Conservation (phyloP, 208 protist species). For the Trypanosoma lewisi region DNA sequence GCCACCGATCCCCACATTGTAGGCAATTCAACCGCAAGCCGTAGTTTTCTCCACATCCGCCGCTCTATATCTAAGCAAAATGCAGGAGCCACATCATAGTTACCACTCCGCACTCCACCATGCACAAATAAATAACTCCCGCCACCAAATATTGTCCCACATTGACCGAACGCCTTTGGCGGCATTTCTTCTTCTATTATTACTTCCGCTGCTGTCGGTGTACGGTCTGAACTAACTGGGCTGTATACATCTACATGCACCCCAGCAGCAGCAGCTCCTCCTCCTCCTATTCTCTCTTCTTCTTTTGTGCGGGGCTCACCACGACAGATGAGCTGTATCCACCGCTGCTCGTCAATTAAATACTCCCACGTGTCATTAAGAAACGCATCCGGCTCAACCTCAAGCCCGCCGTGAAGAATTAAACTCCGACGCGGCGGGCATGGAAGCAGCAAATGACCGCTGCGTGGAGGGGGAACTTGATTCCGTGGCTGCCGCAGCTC, state of each 20-base stretch:
- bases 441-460: conserved; percentile 51
- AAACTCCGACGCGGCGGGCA: conserved; percentile 33
- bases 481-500: conserved; percentile 26
- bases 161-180: conserved; percentile 56
- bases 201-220: too few relatives aligned
- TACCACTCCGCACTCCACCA: conserved; percentile 36
- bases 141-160: conserved; percentile 29
- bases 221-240: too few relatives aligned
- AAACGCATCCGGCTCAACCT: conserved; percentile 15
- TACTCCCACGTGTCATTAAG: conserved; percentile 73
- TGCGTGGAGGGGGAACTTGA: conserved; percentile 36
- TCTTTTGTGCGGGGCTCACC: conserved; percentile 5
- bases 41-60: conserved; percentile 32
- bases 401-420: conserved; percentile 54
- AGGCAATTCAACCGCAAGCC: conserved; percentile 19
- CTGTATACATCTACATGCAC: too few relatives aligned
- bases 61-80: conserved; percentile 42
- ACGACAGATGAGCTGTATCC: conserved; percentile 35
- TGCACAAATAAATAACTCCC: conserved; percentile 40
- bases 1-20: conserved; percentile 51
- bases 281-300: background rate
- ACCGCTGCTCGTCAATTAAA: conserved; percentile 30
- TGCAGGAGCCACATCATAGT: conserved; percentile 19
- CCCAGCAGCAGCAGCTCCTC: too few relatives aligned
- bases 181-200: conserved; percentile 25